These are phyloP conservation scores for Globisporangium splendens DNA, from an alignment of 352 stramenopile genomes.

Conservation along the genomic window DNA sequence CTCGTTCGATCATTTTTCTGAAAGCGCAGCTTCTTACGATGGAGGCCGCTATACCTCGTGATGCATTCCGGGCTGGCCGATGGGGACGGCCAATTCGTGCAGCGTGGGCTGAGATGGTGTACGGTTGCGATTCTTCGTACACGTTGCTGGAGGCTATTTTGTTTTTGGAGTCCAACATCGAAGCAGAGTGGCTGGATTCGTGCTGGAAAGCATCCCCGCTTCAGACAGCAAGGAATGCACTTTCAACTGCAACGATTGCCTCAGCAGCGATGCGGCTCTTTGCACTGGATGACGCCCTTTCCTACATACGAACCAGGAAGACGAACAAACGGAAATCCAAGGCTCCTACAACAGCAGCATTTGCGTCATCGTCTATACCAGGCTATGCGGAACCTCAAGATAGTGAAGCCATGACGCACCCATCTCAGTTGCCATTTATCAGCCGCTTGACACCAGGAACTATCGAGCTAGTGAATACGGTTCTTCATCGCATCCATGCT, in stretches of 20 bases:
- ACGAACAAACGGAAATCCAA: conserved; percentile 42
- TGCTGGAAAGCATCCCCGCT: conserved; percentile 69
- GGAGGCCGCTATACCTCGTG: conserved; percentile 70
- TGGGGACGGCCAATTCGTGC: conserved; percentile 63
- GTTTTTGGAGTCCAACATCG: conserved; percentile 69
- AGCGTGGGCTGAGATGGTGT: conserved; percentile 76
- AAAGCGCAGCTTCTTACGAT: conserved; percentile 65
- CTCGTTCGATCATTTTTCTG: conserved; percentile 45
- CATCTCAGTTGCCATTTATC: conserved; percentile 52
- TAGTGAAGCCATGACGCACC: conserved; percentile 23
- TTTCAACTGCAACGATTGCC: conserved; percentile 60
- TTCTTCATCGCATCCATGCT: conserved; percentile 48
- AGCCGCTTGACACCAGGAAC: conserved; percentile 28
- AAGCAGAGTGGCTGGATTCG: conserved; percentile 74
- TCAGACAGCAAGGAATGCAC: conserved; percentile 53
- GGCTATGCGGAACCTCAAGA: conserved; percentile 5
- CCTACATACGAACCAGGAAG: conserved; percentile 65
- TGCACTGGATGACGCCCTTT: conserved; percentile 73
- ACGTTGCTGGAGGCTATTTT: conserved; percentile 64
- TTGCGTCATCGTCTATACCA: conserved; percentile 10
- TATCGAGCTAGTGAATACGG: conserved; percentile 37
- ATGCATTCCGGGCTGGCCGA: conserved; percentile 72
- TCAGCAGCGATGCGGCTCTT: conserved; percentile 73
- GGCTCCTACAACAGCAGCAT: conserved; percentile 4
- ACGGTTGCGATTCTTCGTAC: conserved; percentile 42